phyloP scores from a whole-genome alignment of 176 grass and related monocot genomes.

The Oryza longistaminata region DNA sequence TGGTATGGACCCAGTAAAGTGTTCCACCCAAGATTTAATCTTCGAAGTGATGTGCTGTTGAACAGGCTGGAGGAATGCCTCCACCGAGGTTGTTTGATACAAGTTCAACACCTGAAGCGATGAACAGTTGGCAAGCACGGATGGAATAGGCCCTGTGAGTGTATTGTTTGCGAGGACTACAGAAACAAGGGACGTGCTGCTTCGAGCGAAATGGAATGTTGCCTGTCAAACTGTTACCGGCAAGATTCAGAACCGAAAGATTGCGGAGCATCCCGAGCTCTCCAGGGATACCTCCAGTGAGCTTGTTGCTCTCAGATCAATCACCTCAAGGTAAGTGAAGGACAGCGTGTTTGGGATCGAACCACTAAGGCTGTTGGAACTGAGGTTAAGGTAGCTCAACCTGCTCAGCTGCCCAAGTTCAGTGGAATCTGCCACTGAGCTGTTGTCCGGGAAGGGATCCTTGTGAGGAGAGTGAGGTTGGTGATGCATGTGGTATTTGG shows the following conservation, averaged over 20 bases:
- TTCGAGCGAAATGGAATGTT: constrained; percentile 14
- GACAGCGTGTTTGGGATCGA: constrained; percentile 20
- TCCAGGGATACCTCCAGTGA: constrained; percentile 15
- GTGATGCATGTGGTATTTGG: constrained; percentile 12
- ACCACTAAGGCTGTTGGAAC: constrained; percentile 35
- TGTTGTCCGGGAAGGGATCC: constrained; percentile 21
- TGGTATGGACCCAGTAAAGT: not conserved
- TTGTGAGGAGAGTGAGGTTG: constrained; percentile 41
- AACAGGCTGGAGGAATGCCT: constrained; percentile 20
- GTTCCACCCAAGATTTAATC: not conserved
- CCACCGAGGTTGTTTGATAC: constrained; percentile 16
- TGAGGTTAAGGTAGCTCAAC: constrained; percentile 43
- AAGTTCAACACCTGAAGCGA: constrained; percentile 24
- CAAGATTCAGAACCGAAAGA: constrained; percentile 33
- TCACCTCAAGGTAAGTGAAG: constrained; percentile 17
- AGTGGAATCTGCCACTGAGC: constrained; percentile 24
- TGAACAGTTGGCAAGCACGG: not conserved
- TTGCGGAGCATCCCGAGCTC: not conserved
- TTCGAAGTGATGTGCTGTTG: constrained; percentile 11
- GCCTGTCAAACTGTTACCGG: constrained; percentile 11
- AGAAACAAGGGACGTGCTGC: not conserved
- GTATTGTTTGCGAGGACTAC: constrained; percentile 42
- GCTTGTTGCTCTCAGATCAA: constrained; percentile 36
- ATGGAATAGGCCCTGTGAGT: constrained; percentile 1
- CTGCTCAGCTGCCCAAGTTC: constrained; percentile 24